Evolutionary conservation across 352 stramenopile genomes (phyloP), one percentile per base, ranked within the genome.

Genomic region (Globisporangium uncinulatum): DNA sequence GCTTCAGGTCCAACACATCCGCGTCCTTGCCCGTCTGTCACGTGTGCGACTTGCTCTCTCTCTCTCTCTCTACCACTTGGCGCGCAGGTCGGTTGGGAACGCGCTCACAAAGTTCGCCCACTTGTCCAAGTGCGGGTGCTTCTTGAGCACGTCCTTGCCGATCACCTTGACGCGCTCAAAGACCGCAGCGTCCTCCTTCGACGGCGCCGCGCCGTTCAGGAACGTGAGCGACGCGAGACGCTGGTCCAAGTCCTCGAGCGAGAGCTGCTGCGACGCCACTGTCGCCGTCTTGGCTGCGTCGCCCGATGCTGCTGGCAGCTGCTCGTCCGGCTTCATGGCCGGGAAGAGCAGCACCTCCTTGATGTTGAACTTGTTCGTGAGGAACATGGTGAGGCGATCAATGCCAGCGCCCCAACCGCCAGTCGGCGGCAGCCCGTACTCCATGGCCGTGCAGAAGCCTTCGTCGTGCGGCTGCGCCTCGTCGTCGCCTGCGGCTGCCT

Each of bases 291-390:
- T 21, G 21, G 43, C 6, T 8, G 13, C 8, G 43, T 29, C 19
- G 17, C 43, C 43, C 34, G 34, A 39, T 7, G 34, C 34, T 4
- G 34, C 34, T 13, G 34, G 10, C 34, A 6, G 2, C 66, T 92
- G 79, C 65, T 92, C 82, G 34, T 97, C 83, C 15, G 97, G 97
- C 77, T 99, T 99, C 97, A 99, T 99, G 48, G 96, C 97, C 43
- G 97, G 97, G 79, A 99, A 99, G 13, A 99, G 78, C 60, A 99
- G 74, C 43, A 99, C 97, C 75, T 99, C 97, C 85, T 99, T 99
- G 75, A 93, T 90, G 69, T 92, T 90, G 56, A 89, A 89, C 55
- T 79, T 87, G 73, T 98, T 97, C 50, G 92, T 97, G 58, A 98
- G 73, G 62, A 98, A 87, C 96, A 99, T 98, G 50, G 94, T 95